Conservation (phyloP, 495 filamentous ascomycete genomes). For the Aspergillus taichungensis region DNA sequence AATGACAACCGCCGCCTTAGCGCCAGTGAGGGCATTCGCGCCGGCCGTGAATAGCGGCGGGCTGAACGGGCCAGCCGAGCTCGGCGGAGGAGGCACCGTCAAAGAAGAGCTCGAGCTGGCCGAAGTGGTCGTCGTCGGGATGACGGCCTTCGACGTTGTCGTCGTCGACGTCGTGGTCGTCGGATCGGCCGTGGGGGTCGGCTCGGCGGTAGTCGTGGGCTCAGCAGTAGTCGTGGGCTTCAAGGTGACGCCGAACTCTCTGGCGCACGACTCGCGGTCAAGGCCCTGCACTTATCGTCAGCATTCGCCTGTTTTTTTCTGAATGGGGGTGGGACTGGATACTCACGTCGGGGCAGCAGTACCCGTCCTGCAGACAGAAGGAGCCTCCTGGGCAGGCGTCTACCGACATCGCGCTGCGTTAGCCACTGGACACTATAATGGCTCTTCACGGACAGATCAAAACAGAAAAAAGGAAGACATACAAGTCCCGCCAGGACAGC, state of each 20-base stretch:
- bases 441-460: neutral
- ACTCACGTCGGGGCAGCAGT: conserved; percentile 6
- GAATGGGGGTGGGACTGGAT: no score
- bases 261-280: conserved; percentile 7
- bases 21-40: no score
- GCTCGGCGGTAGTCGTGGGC: neutral
- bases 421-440: neutral
- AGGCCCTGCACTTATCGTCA: neutral
- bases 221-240: neutral
- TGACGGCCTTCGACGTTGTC: no score
- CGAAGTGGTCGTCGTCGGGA: no score
- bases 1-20: no score
- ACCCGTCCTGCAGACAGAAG: conserved; percentile 6
- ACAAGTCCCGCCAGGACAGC: conserved; percentile 11
- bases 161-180: no score
- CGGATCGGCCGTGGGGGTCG: no score
- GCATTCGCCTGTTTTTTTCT: no score
- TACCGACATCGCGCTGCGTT: neutral
- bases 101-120: no score
- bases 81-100: no score
- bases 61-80: no score
- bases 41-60: no score
- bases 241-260: conserved; percentile 4
- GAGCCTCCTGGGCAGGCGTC: conserved; percentile 11
- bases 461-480: neutral